Evolutionary conservation across 495 filamentous ascomycete species (phyloP), one percentile per base, ranked within the genome.

Genomic region (Articulospora tetracladia): DNA sequence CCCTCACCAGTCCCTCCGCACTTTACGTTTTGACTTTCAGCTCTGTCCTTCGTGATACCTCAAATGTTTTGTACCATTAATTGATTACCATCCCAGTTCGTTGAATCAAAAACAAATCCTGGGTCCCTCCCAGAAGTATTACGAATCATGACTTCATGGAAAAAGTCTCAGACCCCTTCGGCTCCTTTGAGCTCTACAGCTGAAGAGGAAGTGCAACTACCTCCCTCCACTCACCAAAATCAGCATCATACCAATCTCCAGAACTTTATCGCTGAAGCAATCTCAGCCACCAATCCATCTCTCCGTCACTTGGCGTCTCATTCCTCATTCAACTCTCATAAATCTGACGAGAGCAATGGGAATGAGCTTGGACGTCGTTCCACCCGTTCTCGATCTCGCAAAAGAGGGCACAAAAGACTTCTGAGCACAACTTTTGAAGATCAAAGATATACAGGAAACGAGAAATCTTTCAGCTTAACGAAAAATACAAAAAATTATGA

Each of bases 401-500:
- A 44, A 19, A 12, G 39, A 44, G 39, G 39, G n/a, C 17, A 7
- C 4, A 44, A 19, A 44, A 12, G 39, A n/a, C 39, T 17, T 15
- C 15, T 44, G 3, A 44, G 39, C 39, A 44, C 15, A 20, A 60
- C 69, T 12, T 66, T 69, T 24, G 54, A 62, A 15, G 68, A 72
- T n/a, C 72, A 74, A 44, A 64, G 72, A 26, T 65, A 73, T 47
- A 64, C 66, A 1, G 67, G 70, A 10, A 73, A 72, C 49, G 3
- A 44, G 7, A 44, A 44, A 19, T 11, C 39, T 15, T 15, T 44
- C 8, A 44, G 39, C 39, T 44, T 61, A n/a, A 65, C 41, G 55
- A 57, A 48, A 20, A 53, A 20, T 15, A 46, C 61, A 25, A 58
- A 26, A 19, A 44, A 34, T 17, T 62, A 25, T 13, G 41, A 62